Conservation (phyloP, 192 early-diverging fungal species). For the Helicostylum pulchrum region DNA sequence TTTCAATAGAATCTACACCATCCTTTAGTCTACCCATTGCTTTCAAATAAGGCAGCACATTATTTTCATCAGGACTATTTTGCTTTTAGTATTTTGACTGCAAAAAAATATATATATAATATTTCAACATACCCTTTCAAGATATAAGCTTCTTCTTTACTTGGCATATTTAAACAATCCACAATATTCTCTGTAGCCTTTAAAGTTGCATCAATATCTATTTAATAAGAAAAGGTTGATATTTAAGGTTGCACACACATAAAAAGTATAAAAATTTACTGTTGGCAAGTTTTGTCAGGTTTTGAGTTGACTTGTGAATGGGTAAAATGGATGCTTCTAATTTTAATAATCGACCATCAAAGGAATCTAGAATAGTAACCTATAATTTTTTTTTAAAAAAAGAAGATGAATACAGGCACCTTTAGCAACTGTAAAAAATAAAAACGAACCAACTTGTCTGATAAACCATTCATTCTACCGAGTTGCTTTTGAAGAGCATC, state of each 20-base stretch:
- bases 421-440: too few species aligned
- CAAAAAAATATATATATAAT: neutral
- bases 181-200: constrained; percentile 58
- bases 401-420: neutral
- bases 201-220: constrained; percentile 69
- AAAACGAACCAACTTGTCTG: constrained; percentile 35
- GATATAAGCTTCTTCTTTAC: constrained; percentile 63
- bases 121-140: constrained; percentile 52
- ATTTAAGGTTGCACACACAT: too few species aligned
- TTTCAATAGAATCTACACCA: constrained; percentile 39
- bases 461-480: constrained; percentile 37
- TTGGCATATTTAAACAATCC: constrained; percentile 64
- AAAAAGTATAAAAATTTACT: constrained; percentile 41
- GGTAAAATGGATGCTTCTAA: constrained; percentile 77
- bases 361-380: constrained; percentile 68
- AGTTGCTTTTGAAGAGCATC: constrained; percentile 33
- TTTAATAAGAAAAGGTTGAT: neutral
- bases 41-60: constrained; percentile 57
- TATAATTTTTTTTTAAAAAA: constrained; percentile 30
- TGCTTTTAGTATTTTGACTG: too few species aligned
- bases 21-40: constrained; percentile 56
- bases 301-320: constrained; percentile 74
- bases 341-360: constrained; percentile 68
- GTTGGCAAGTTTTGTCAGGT: constrained; percentile 66
- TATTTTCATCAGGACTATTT: constrained; percentile 48